A percentile compares a stretch with the other conserved stretches of the same genome.
Evolutionary conservation across 1,284 basidiomycete species (phyloP).

Genomic region (Ceratobasidium sp.): DNA sequence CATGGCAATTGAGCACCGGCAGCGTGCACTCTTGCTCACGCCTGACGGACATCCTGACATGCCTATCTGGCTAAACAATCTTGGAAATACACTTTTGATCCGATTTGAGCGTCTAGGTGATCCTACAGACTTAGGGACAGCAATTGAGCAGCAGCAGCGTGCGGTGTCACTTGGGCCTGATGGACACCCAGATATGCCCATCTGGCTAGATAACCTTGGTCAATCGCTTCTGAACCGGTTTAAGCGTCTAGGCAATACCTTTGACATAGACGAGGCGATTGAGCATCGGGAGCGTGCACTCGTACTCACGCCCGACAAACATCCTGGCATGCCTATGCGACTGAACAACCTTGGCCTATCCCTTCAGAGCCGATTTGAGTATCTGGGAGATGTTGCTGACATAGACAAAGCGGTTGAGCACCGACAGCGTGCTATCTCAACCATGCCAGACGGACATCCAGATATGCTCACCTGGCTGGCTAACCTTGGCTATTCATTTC

Average conservation of each 20-base stretch:
- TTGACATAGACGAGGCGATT: background rate
- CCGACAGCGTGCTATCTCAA: background rate
- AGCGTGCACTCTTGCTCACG: background rate
- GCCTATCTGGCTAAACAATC: background rate
- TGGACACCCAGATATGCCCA: background rate
- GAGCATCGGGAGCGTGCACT: background rate
- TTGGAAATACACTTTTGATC: background rate
- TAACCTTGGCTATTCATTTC: background rate
- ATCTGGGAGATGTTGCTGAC: background rate
- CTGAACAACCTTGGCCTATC: background rate
- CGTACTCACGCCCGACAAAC: background rate
- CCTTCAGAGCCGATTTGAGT: background rate
- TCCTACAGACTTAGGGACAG: background rate
- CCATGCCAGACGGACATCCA: background rate
- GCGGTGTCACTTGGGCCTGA: background rate
- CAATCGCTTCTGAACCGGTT: background rate
- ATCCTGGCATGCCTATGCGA: background rate
- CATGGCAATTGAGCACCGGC: background rate
- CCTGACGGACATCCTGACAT: background rate
- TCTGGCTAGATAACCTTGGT: background rate
- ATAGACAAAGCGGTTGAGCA: background rate
- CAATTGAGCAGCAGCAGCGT: background rate
- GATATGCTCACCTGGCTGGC: background rate
- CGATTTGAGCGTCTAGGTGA: background rate
- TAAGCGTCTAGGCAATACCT: background rate